These are phyloP conservation scores for Kluyveromyces siamensis DNA, from an alignment of 805 yeast genomes.

Conservation along the genomic window DNA sequence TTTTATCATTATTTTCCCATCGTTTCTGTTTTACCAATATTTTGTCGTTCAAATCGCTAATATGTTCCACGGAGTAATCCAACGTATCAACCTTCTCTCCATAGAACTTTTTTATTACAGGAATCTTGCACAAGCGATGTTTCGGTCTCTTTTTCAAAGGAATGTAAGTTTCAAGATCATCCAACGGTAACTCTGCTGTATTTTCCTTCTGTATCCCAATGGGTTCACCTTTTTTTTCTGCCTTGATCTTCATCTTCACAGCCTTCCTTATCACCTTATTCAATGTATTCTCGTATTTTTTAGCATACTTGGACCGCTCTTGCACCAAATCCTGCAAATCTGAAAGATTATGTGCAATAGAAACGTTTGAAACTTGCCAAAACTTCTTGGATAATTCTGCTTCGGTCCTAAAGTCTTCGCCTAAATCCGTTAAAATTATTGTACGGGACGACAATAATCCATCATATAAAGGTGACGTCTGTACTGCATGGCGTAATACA, in stretches of 20 bases:
- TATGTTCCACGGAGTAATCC: slow-evolving; percentile 55
- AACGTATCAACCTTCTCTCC: slow-evolving; percentile 85
- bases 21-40: slow-evolving; percentile 50
- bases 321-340: slow-evolving; percentile 47
- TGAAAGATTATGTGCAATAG: slow-evolving; percentile 56
- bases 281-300: slow-evolving; percentile 57
- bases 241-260: slow-evolving; percentile 45
- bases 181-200: slow-evolving; percentile 41
- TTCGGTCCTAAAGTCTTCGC: slow-evolving; percentile 40
- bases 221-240: slow-evolving; percentile 47
- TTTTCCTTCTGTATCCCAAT: slow-evolving; percentile 5
- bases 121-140: slow-evolving; percentile 47
- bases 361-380: slow-evolving; percentile 50
- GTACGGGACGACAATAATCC: slow-evolving; percentile 64
- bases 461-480: slow-evolving; percentile 65
- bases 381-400: slow-evolving; percentile 46
- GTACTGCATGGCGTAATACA: slow-evolving; percentile 63
- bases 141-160: slow-evolving; percentile 73
- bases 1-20: slow-evolving; percentile 41
- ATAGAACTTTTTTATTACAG: slow-evolving; percentile 38
- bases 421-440: slow-evolving; percentile 60
- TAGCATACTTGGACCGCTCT: slow-evolving; percentile 53
- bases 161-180: slow-evolving; percentile 54
- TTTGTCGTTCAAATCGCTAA: slow-evolving; percentile 60
- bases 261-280: slow-evolving; percentile 53